Percentiles rank a stretch among this genome's conserved stretches.
Conservation (phyloP, 2,329 filamentous ascomycete genomes). For the Cercospora brassicicola region DNA sequence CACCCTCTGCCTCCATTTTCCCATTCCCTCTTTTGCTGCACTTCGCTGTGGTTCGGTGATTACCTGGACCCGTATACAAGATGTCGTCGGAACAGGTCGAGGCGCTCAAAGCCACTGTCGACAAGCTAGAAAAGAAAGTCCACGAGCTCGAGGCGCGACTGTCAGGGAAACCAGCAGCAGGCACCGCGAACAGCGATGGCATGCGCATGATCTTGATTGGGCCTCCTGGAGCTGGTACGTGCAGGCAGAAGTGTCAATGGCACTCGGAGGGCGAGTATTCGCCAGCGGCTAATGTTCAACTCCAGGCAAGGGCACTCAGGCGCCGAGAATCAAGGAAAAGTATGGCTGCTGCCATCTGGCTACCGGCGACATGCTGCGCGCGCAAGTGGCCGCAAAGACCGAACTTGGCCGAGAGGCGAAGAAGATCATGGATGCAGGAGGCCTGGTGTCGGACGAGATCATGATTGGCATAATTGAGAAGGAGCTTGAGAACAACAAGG, state of each 20-base stretch:
- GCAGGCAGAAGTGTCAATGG: slow-evolving; percentile 4
- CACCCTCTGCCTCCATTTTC: not conserved
- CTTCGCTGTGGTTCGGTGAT: slow-evolving; percentile 19
- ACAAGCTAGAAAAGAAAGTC: slow-evolving; percentile 81
- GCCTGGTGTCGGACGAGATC: slow-evolving; percentile 96
- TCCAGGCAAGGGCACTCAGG: slow-evolving; percentile 96
- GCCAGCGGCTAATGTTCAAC: slow-evolving; percentile 16
- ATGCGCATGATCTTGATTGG: slow-evolving; percentile 98
- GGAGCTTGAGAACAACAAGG: slow-evolving; percentile 87
- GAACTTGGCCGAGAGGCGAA: slow-evolving; percentile 91
- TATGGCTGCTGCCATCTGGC: slow-evolving; percentile 97
- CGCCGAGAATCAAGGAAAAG: slow-evolving; percentile 96
- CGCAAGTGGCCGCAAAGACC: slow-evolving; percentile 97
- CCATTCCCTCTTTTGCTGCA: not conserved
- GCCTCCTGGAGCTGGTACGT: slow-evolving; percentile 91
- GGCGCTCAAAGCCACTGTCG: slow-evolving; percentile 75
- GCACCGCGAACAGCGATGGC: slow-evolving; percentile 55
- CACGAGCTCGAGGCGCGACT: slow-evolving; percentile 78
- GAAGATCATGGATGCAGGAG: slow-evolving; percentile 99
- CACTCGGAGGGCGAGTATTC: not conserved
- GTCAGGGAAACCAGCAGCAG: slow-evolving; percentile 41
- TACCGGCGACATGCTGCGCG: slow-evolving; percentile 98
- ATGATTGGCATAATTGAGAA: slow-evolving; percentile 99
- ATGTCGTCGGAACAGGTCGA: slow-evolving; percentile 29
- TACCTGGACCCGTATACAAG: slow-evolving; percentile 12